Evolutionary conservation across 2,329 filamentous ascomycete species (phyloP).

Genomic region (Colletotrichum neosansevieriae): DNA sequence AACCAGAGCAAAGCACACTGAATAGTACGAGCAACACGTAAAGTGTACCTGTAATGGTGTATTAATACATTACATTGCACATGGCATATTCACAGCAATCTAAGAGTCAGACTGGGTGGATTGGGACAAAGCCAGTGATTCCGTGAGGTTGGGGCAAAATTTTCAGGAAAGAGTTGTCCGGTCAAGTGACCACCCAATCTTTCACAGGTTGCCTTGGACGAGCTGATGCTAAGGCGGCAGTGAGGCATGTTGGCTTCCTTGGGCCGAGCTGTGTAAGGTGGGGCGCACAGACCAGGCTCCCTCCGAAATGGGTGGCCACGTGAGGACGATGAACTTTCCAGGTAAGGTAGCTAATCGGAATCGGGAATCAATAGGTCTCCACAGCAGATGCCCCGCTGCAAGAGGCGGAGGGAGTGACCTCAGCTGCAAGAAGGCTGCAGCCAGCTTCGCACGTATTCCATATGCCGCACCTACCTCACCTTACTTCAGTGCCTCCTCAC

Average conservation of each 20-base stretch:
- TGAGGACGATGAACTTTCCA: slow-evolving; percentile 39
- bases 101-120: neutral
- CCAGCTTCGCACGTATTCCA: slow-evolving; percentile 37
- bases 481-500: too few species aligned
- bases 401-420: slow-evolving; percentile 39
- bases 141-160: neutral
- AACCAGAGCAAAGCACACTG: too few species aligned
- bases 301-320: slow-evolving; percentile 38
- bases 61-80: slow-evolving; percentile 15
- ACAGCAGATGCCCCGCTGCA: slow-evolving; percentile 37
- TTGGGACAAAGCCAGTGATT: slow-evolving; percentile 4
- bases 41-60: neutral
- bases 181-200: slow-evolving; percentile 37
- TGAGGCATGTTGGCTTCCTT: slow-evolving; percentile 22
- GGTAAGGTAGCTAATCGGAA: slow-evolving; percentile 41
- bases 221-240: neutral
- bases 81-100: neutral
- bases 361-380: slow-evolving; percentile 36
- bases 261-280: slow-evolving; percentile 26
- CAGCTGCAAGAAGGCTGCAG: slow-evolving; percentile 41
- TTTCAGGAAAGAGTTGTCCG: slow-evolving; percentile 8
- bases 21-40: neutral
- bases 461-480: slow-evolving; percentile 39
- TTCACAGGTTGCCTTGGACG: slow-evolving; percentile 36
- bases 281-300: slow-evolving; percentile 37